Evolutionary conservation across 805 yeast genomes (phyloP).

Genomic region (Kuraishia hungarica): DNA sequence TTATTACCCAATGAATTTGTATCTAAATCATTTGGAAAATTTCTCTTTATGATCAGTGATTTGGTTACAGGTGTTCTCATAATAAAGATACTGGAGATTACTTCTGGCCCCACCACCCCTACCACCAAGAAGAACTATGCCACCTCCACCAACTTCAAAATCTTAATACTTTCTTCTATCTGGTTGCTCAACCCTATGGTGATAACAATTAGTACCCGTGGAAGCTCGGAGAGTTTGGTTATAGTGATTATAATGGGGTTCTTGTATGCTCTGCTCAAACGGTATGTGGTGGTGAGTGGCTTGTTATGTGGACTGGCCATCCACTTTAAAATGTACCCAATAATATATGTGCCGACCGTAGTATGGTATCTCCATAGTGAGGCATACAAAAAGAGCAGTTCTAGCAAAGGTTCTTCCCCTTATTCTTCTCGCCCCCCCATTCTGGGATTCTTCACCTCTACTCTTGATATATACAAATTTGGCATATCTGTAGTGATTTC

Average conservation of each 20-base stretch:
- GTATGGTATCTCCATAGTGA: conserved; percentile 29
- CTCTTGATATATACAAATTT: conserved; percentile 2
- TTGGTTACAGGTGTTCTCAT: conserved; percentile 68
- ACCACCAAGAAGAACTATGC: conserved; percentile 10
- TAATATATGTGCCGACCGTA: conserved; percentile 76
- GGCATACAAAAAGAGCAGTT: neutral
- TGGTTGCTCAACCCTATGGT: conserved; percentile 97
- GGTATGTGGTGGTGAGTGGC: conserved; percentile 27
- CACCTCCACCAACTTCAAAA: conserved; percentile 29
- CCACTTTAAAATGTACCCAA: conserved; percentile 88
- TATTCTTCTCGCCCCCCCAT: conserved; percentile 6
- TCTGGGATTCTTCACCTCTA: neutral
- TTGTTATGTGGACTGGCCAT: conserved; percentile 65
- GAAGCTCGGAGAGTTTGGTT: conserved; percentile 84
- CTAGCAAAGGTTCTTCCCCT: no score
- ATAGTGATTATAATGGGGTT: conserved; percentile 66
- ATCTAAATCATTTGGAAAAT: conserved; percentile 68
- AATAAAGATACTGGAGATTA: conserved; percentile 27
- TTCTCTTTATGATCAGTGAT: conserved; percentile 71
- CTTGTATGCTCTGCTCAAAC: conserved; percentile 36
- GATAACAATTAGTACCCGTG: conserved; percentile 83
- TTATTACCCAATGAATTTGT: conserved; percentile 55
- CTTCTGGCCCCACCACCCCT: conserved; percentile 7
- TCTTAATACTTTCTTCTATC: conserved; percentile 29
- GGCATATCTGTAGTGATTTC: conserved; percentile 19